Evolutionary conservation across 2,329 filamentous ascomycete genomes (phyloP).

Genomic region (Colletotrichum sojae): DNA sequence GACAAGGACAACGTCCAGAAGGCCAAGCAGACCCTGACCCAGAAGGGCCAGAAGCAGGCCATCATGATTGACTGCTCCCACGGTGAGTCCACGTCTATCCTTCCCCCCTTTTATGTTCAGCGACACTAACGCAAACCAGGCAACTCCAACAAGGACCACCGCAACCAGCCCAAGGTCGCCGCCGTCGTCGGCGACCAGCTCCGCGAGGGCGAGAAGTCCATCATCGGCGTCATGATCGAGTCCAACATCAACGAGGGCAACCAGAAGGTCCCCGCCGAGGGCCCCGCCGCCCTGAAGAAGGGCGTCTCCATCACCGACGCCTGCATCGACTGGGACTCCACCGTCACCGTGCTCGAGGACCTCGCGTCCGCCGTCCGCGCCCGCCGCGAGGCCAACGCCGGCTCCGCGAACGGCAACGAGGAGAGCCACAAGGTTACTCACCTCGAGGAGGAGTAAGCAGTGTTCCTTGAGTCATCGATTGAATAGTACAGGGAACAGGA

Average conservation of each 20-base stretch:
- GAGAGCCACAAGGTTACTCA: constrained; percentile 58
- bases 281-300: constrained; percentile 83
- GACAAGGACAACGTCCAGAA: constrained; percentile 86
- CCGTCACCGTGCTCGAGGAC: constrained; percentile 84
- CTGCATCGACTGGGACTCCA: constrained; percentile 94
- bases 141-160: constrained; percentile 97
- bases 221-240: constrained; percentile 99
- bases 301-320: constrained; percentile 96
- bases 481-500: accelerated
- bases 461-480: too few relatives aligned
- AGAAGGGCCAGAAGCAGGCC: constrained; percentile 88
- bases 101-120: too few relatives aligned
- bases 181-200: constrained; percentile 87
- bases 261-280: constrained; percentile 90
- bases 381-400: constrained; percentile 71
- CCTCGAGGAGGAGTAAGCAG: constrained; percentile 68
- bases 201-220: constrained; percentile 86
- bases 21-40: constrained; percentile 82
- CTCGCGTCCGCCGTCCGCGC: constrained; percentile 87
- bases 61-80: constrained; percentile 99
- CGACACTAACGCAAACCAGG: too few relatives aligned
- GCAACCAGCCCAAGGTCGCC: constrained; percentile 96
- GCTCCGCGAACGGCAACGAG: constrained; percentile 49
- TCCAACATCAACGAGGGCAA: constrained; percentile 94
- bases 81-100: constrained; percentile 74